Conservation (phyloP, 169 alveolate genomes). For the Plasmodium billcollinsi region DNA sequence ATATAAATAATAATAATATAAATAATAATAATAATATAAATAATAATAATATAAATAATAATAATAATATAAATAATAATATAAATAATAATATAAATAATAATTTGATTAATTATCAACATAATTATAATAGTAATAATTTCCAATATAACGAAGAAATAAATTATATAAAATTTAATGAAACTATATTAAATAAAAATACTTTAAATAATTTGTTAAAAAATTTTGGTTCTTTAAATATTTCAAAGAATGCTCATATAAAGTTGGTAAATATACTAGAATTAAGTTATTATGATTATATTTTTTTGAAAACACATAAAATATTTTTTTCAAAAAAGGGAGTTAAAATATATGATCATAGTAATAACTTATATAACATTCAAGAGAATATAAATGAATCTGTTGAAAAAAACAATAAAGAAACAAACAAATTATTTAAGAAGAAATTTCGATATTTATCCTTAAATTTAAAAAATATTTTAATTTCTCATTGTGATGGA, state of each 20-base stretch:
- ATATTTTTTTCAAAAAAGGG: constrained; percentile 53
- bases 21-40: no score
- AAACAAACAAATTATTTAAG: not conserved
- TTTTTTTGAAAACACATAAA: constrained; percentile 46
- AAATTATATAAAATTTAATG: constrained; percentile 6
- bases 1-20: no score
- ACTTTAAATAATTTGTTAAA: constrained; percentile 16
- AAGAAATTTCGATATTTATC: no score
- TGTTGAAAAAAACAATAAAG: not conserved
- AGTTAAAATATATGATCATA: constrained; percentile 36
- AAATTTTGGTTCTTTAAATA: constrained; percentile 27
- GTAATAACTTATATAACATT: constrained; percentile 20
- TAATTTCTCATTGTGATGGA: no score
- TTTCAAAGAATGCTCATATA: constrained; percentile 7
- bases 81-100: no score
- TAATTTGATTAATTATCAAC: not conserved
- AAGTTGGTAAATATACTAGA: constrained; percentile 25
- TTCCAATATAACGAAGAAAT: not conserved
- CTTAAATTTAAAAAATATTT: no score
- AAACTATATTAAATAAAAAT: constrained; percentile 37
- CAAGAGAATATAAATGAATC: not conserved
- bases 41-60: no score
- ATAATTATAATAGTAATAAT: not conserved
- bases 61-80: no score
- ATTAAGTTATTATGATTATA: constrained; percentile 53